Conservation (phyloP, 331 rosid species). For the Quercus tomentella region DNA sequence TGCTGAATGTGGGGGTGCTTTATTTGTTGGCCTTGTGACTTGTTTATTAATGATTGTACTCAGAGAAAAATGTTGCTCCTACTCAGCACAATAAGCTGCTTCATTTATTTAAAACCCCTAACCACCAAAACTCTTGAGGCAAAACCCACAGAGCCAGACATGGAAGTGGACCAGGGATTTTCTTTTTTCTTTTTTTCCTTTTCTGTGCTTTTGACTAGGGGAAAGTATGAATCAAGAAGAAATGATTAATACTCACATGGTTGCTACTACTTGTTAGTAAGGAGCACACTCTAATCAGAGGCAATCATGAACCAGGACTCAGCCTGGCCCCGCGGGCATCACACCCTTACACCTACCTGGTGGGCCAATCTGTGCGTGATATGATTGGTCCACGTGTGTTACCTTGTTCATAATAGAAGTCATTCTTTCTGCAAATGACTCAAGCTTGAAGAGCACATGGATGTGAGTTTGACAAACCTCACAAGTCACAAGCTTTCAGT, state of each 20-base stretch:
- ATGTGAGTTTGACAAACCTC: background rate
- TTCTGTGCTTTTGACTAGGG: background rate
- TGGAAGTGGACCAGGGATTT: background rate
- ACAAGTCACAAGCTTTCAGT: background rate
- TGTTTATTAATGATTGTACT: background rate
- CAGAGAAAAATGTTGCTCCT: background rate
- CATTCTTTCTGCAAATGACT: background rate
- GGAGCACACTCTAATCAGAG: constrained; percentile 25
- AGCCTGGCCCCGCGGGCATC: constrained; percentile 31
- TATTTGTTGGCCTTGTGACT: background rate
- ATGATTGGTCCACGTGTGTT: background rate
- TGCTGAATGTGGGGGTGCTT: background rate
- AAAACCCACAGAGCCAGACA: background rate
- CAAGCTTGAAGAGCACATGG: constrained; percentile 41
- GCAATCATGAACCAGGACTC: constrained; percentile 5
- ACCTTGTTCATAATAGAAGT: background rate
- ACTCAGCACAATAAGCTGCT: background rate
- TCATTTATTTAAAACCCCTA: background rate
- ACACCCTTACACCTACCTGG: background rate
- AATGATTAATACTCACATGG: constrained; percentile 22
- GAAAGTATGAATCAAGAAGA: constrained; percentile 11
- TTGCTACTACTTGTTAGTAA: constrained; percentile 2
- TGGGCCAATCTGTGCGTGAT: constrained; percentile 15
- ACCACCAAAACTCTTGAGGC: background rate
- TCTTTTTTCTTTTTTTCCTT: too few species aligned